phyloP scores from a whole-genome alignment of 2,329 filamentous ascomycete genomes.

The Cytospora leucostoma region DNA sequence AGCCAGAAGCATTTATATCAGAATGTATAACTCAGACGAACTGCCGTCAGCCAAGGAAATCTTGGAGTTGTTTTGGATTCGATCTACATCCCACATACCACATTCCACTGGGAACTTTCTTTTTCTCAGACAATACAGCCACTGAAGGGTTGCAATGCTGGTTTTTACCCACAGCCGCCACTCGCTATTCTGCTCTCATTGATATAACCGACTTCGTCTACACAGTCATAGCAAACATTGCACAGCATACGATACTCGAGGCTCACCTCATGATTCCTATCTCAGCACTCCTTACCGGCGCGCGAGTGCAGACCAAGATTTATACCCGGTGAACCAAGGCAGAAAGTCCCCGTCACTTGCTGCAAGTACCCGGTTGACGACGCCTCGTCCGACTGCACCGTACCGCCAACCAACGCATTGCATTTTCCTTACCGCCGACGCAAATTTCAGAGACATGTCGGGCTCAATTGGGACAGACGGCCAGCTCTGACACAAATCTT shows the following conservation, averaged over 20 bases:
- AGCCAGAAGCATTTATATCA: neutral
- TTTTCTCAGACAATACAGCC: neutral
- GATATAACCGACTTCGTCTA: neutral
- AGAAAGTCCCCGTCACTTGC: neutral
- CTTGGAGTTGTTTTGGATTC: neutral
- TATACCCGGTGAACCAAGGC: neutral
- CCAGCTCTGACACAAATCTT: neutral
- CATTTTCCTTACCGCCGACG: neutral
- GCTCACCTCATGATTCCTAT: neutral
- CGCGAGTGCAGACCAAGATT: neutral
- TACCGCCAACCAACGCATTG: neutral
- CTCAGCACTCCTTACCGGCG: too few species aligned
- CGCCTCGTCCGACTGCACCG: neutral
- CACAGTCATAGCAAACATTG: neutral
- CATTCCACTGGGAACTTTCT: neutral
- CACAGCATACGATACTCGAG: neutral
- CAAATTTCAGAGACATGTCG: slow-evolving; percentile 11
- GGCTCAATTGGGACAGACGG: slow-evolving; percentile 8
- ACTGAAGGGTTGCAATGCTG: neutral
- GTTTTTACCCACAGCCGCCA: neutral
- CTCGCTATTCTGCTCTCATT: neutral
- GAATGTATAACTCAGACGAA: neutral
- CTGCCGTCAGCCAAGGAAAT: neutral
- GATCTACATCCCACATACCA: neutral
- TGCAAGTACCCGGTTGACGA: slow-evolving; percentile 4